Percentiles rank a stretch among this genome's conserved stretches.
phyloP scores from a whole-genome alignment of 2,329 filamentous ascomycete species.

The Lecanicillium sp. region DNA sequence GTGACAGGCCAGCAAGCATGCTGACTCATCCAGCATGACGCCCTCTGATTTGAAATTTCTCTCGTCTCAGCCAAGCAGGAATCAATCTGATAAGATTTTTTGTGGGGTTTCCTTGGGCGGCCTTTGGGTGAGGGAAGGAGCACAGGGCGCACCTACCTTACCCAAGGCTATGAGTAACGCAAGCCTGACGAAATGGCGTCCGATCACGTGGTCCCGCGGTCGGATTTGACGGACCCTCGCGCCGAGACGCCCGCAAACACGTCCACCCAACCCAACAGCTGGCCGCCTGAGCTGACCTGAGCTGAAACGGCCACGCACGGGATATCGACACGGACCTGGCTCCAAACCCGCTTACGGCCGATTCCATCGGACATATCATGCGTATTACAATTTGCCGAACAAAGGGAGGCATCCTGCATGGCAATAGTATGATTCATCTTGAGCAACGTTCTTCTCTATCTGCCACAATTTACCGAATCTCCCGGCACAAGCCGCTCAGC shows the following conservation, averaged over 20 bases:
- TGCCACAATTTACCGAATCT: neutral
- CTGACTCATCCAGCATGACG: too few relatives aligned
- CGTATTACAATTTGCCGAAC: neutral
- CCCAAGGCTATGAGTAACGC: too few relatives aligned
- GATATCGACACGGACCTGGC: neutral
- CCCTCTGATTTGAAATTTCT: slow-evolving; percentile 7
- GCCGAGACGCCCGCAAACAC: neutral
- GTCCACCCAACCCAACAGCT: neutral
- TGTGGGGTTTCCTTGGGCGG: too few relatives aligned
- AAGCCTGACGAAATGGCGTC: too few relatives aligned
- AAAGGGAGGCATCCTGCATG: too few relatives aligned
- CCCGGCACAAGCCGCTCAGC: neutral
- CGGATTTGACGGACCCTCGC: slow-evolving; percentile 1
- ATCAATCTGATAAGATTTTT: slow-evolving; percentile 10
- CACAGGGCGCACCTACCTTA: too few relatives aligned
- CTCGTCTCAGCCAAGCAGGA: slow-evolving; percentile 7
- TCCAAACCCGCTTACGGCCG: neutral
- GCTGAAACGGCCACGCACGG: neutral
- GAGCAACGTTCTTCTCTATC: neutral
- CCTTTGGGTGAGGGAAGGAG: too few relatives aligned
- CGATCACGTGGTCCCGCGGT: slow-evolving; percentile 9
- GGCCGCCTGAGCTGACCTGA: neutral
- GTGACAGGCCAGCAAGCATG: too few relatives aligned
- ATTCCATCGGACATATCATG: neutral
- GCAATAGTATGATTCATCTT: neutral